phyloP scores from a whole-genome alignment of 169 alveolate species.

The Cryptosporidium felis region DNA sequence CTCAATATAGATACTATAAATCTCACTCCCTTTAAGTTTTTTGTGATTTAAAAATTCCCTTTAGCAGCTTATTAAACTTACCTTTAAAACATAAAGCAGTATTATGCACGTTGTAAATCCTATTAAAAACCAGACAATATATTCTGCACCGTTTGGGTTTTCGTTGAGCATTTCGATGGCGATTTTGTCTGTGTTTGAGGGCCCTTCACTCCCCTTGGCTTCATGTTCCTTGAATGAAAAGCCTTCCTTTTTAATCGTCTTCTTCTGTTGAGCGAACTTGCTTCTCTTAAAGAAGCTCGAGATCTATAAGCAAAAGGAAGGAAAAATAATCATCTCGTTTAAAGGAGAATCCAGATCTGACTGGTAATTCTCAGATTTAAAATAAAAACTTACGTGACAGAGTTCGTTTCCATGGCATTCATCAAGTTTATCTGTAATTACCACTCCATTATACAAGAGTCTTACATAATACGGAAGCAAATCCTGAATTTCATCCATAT shows the following conservation, averaged over 20 bases:
- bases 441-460: constrained; percentile 43
- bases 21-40: constrained; percentile 33
- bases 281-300: constrained; percentile 25
- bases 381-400: constrained; percentile 55
- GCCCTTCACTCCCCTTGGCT: not conserved
- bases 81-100: constrained; percentile 30
- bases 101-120: constrained; percentile 45
- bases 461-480: constrained; percentile 31
- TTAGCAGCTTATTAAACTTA: not conserved
- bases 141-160: not conserved
- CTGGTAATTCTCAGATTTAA: no score
- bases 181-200: not conserved
- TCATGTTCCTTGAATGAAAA: not conserved
- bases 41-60: not conserved
- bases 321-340: no score
- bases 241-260: not conserved
- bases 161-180: constrained; percentile 3
- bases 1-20: constrained; percentile 26
- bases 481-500: not conserved
- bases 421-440: constrained; percentile 9
- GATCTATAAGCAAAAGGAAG: not conserved
- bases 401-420: constrained; percentile 6
- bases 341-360: no score
- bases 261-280: constrained; percentile 36
- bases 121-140: constrained; percentile 45